Conservation (phyloP, 2,329 filamentous ascomycete genomes). For the Chaetothyriales sp. region DNA sequence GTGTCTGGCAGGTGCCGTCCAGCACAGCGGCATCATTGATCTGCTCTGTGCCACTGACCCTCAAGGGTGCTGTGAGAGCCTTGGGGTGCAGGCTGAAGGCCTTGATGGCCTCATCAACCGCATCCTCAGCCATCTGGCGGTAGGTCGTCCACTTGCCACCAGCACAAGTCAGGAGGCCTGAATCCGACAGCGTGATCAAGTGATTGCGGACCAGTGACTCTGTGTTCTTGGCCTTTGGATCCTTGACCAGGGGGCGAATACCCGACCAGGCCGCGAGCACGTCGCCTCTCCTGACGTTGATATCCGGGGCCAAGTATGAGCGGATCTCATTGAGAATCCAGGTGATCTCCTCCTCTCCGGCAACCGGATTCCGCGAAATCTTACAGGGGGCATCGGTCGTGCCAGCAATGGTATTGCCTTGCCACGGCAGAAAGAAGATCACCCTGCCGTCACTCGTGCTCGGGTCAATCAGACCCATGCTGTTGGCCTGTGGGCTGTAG, state of each 20-base stretch:
- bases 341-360: constrained; percentile 68
- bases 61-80: constrained; percentile 8
- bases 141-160: constrained; percentile 91
- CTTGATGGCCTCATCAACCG: constrained; percentile 49
- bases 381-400: constrained; percentile 67
- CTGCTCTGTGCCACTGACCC: constrained; percentile 17
- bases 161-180: constrained; percentile 68
- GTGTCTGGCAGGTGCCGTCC: constrained; percentile 67
- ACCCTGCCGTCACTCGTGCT: constrained; percentile 76
- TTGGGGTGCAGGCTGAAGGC: constrained; percentile 14
- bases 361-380: constrained; percentile 58
- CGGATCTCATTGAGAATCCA: constrained; percentile 78
- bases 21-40: constrained; percentile 18
- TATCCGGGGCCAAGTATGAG: constrained; percentile 67
- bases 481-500: constrained; percentile 52
- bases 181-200: constrained; percentile 62
- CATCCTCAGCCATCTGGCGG: constrained; percentile 82
- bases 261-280: constrained; percentile 85
- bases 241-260: constrained; percentile 71
- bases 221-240: constrained; percentile 72
- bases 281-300: constrained; percentile 69
- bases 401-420: constrained; percentile 80
- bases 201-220: constrained; percentile 80
- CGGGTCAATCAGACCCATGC: constrained; percentile 80
- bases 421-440: constrained; percentile 88